Conservation (phyloP, 768 basidiomycete genomes). For the Lactarius sp. region DNA sequence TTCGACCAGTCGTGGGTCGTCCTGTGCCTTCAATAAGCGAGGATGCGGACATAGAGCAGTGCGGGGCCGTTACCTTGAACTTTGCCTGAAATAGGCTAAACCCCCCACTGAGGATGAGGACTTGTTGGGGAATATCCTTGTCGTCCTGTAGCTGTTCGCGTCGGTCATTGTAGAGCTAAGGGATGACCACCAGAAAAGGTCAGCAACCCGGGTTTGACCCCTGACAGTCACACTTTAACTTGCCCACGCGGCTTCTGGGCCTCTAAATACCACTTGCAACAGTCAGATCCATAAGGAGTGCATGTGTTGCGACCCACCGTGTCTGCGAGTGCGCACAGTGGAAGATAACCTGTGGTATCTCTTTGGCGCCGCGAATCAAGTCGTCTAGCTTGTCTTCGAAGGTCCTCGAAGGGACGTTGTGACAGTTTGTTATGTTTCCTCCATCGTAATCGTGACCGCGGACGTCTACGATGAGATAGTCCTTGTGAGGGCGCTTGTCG, state of each 20-base stretch:
- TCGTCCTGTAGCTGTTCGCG: conserved; percentile 48
- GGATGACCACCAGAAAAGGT: conserved; percentile 15
- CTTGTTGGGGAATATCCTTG: conserved; percentile 46
- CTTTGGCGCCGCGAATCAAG: conserved; percentile 56
- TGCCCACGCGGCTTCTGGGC: conserved; percentile 75
- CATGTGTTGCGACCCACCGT: conserved; percentile 45
- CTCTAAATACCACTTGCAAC: conserved; percentile 39
- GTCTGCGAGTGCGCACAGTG: conserved; percentile 76
- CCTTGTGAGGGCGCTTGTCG: conserved; percentile 51
- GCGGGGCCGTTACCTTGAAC: conserved; percentile 48
- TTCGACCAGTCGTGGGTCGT: conserved; percentile 67
- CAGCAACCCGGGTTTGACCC: not conserved
- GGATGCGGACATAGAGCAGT: conserved; percentile 4
- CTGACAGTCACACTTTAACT: conserved; percentile 21
- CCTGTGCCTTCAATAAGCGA: conserved; percentile 32
- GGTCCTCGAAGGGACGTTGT: conserved; percentile 56
- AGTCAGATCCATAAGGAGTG: conserved; percentile 1
- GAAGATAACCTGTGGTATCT: conserved; percentile 62
- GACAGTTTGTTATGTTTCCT: conserved; percentile 67
- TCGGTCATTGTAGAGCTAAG: conserved; percentile 52
- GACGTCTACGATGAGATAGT: conserved; percentile 78
- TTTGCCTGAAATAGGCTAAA: conserved; percentile 66
- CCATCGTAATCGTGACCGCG: conserved; percentile 78
- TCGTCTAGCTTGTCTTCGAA: conserved; percentile 55
- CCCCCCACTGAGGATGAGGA: conserved; percentile 65